Conservation (phyloP, 306 rosid species). For the Crotalaria pallida region DNA sequence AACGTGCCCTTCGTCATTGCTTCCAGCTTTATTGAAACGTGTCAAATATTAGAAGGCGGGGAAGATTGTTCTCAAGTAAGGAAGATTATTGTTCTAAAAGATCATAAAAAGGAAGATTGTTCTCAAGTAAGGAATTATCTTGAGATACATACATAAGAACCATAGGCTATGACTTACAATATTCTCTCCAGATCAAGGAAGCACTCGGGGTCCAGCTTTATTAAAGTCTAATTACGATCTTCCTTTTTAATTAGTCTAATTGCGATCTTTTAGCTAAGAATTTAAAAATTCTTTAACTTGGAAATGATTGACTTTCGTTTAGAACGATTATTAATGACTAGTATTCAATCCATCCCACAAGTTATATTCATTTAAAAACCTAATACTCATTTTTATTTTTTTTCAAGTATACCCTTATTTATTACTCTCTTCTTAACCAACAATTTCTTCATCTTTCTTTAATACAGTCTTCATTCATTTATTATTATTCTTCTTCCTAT, state of each 20-base stretch:
- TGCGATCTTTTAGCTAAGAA: background rate
- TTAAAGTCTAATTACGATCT: background rate
- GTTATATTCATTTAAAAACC: background rate
- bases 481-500: too few species aligned
- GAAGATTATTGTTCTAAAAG: too few species aligned
- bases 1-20: background rate
- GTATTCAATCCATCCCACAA: background rate
- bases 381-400: too few species aligned
- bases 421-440: too few species aligned
- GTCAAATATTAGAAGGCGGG: constrained; percentile 6
- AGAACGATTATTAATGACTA: background rate
- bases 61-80: background rate
- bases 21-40: background rate
- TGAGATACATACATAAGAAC: background rate
- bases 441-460: too few species aligned
- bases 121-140: background rate
- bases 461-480: too few species aligned
- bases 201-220: background rate
- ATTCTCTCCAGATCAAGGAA: background rate
- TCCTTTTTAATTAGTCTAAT: too few species aligned
- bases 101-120: background rate
- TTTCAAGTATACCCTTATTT: too few species aligned
- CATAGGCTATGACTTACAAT: background rate
- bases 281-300: background rate
- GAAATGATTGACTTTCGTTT: background rate